Base-by-base conservation (phyloP, 179 eudicot genomes). In the Patellifolia procumbens region DNA sequence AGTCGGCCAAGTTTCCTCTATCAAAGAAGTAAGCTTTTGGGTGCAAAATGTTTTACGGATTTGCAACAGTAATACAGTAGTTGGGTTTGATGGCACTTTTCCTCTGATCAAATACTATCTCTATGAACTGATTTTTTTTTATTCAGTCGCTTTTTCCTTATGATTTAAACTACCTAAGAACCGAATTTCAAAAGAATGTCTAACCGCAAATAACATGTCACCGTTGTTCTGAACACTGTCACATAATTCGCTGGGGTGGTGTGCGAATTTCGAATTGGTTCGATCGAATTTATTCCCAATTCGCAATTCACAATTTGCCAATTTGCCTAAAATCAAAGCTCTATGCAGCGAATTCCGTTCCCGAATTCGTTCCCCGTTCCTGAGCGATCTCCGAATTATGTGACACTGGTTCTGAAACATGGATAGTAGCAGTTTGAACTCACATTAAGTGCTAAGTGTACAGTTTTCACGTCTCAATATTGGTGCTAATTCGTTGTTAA, bases 1-100 rank as follows among this genome's bases (percentile, higher is more conserved):
- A 84, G 53, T 81, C 94, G 16, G 86, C 69, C 73, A 90, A 85
- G 76, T 29, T 85, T 80, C 80, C 84, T 81, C 61, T 74, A 24
- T 86, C 82, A 79, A 90, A 85, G 77, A 94, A 88, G 98, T 94
- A 85, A 87, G 88, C 73, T 78, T 76, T 74, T 72, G 45, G 45
- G 45, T 19, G 53, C 76, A 69, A 20, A 28, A 26, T 4, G 20
- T 76, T 65, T 52, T 13, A 67, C 20, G 42, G 32, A 28, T 68
- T 26, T 64, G 69, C 26, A 8, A 42, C 10, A 20, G 52, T 2
- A 45, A 43, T 68, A 5, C n/a, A 17, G 28, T 66, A 17, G 20
- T 22, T 31, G 16, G 6, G 7, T 46, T 31, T 61, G 66, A 6
- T 46, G 46, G 53, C 24, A 15, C 7, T 45, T 46, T 43, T 42